phyloP scores from a whole-genome alignment of 2,329 filamentous ascomycete species.

The Raffaelea ambrosiae region DNA sequence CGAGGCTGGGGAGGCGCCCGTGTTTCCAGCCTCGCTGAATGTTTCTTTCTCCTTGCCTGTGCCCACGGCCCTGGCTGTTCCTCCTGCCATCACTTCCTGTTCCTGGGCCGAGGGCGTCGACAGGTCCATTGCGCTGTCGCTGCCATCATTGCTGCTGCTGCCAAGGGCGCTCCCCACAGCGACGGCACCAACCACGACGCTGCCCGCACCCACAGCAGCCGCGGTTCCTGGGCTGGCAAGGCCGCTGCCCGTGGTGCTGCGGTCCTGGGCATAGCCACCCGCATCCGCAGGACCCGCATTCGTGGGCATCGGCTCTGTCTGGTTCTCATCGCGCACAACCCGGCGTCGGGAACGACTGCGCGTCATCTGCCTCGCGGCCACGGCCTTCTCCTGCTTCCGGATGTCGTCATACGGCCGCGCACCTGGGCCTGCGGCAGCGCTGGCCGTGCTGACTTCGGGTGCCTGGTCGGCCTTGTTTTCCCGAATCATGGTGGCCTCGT shows the following conservation, averaged over 20 bases:
- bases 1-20: neutral
- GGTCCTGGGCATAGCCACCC: no score
- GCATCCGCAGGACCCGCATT: constrained; percentile 6
- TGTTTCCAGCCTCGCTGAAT: no score
- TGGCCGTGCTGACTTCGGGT: no score
- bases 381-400: constrained; percentile 25
- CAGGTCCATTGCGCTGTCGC: constrained; percentile 17
- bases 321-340: constrained; percentile 5
- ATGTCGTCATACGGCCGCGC: constrained; percentile 20
- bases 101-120: constrained; percentile 35
- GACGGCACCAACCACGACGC: no score
- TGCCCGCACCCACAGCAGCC: no score
- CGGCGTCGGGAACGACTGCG: constrained; percentile 6
- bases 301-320: neutral
- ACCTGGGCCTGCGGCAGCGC: no score
- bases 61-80: no score
- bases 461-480: constrained; percentile 39
- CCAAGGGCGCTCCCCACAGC: no score
- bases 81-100: constrained; percentile 11
- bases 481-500: constrained; percentile 60
- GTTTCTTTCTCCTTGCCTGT: neutral
- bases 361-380: constrained; percentile 21
- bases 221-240: no score
- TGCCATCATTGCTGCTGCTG: no score
- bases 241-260: no score